Evolutionary conservation across 192 early-diverging fungal species (phyloP).

Genomic region (Backusella parvicylindrica): DNA sequence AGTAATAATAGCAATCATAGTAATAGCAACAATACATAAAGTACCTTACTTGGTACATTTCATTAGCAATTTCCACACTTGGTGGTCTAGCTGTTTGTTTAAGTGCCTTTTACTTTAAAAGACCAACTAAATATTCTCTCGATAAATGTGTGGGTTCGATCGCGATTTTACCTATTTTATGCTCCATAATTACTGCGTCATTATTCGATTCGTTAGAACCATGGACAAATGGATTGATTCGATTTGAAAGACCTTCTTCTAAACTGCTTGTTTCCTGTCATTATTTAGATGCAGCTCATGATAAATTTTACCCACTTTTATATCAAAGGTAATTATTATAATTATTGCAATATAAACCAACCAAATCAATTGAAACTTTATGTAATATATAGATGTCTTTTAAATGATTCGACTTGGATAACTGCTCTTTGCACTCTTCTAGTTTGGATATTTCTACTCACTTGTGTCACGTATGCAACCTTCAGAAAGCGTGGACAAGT

Average conservation of each 20-base stretch:
- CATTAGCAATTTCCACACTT: conserved; percentile 9
- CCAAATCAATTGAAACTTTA: not conserved
- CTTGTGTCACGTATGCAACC: not conserved
- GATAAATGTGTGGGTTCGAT: conserved; percentile 4
- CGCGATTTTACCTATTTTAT: not conserved
- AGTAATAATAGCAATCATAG: not conserved
- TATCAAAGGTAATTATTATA: conserved; percentile 14
- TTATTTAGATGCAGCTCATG: conserved; percentile 9
- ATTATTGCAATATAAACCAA: not conserved
- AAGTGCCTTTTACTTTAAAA: conserved; percentile 12
- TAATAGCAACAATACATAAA: not conserved
- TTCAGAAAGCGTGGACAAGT: not conserved
- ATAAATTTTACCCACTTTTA: conserved; percentile 10
- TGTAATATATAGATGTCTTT: not conserved
- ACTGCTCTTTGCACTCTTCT: not conserved
- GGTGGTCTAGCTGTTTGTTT: not conserved
- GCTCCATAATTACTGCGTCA: conserved; percentile 4
- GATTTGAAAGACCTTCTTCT: not conserved
- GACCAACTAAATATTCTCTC: not conserved
- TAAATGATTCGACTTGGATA: conserved; percentile 9
- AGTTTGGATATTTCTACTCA: not conserved
- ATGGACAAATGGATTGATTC: conserved; percentile 3
- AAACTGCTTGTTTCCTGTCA: conserved; percentile 8
- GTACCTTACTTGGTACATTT: conserved; percentile 21
- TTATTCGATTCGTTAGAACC: conserved; percentile 9